Evolutionary conservation across 495 filamentous ascomycete genomes (phyloP), one percentile per base, ranked within the genome.

Genomic region (Articulospora tetracladia): DNA sequence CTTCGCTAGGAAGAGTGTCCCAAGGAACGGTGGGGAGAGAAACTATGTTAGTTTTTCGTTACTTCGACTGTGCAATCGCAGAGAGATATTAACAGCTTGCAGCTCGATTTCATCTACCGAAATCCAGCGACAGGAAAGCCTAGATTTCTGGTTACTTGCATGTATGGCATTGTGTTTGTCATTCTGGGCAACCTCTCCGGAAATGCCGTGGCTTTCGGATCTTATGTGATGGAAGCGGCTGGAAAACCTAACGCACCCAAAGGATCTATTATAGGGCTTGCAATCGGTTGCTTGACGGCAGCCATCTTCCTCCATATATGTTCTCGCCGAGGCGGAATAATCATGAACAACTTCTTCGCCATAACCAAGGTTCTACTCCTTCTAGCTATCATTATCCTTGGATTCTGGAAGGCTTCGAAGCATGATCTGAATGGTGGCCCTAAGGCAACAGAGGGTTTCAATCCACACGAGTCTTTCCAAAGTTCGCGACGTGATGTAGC

Each of bases 281-380:
- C 80, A 0, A 66, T 83, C 8, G 69, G 56, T 1, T 67, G 64
- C 12, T 52, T 75, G 12, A 76, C 75, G 0, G 50, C 70, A 0
- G 71, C 71, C 44, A 76, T 75, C 50, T 54, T 80, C 1, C 67
- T 84, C 3, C 81, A 84, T 60, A 72, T 66, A n/a, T 62, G 70
- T 24, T 81, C 76, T 59, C 69, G 80, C 15, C 68, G 69, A 25
- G 78, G 76, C 3, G 82, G 82, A 3, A 80, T 84, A 41, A 55
- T 61, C 26, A 19, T 83, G 30, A 80, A 79, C 64, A 83, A 85
- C 60, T 23, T 74, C 20, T 70, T 84, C 30, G 82, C 77, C 4
- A 49, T 74, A 3, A 58, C 79, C 39, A 85, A 85, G 60, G 64
- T 78, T 10, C 65, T 82, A 24, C 24, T 80, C 0, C 68, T 83